Percentiles rank a stretch among this genome's conserved stretches.
These are phyloP conservation scores for Peronospora farinosa DNA, from an alignment of 352 stramenopile genomes.

Conservation along the genomic window DNA sequence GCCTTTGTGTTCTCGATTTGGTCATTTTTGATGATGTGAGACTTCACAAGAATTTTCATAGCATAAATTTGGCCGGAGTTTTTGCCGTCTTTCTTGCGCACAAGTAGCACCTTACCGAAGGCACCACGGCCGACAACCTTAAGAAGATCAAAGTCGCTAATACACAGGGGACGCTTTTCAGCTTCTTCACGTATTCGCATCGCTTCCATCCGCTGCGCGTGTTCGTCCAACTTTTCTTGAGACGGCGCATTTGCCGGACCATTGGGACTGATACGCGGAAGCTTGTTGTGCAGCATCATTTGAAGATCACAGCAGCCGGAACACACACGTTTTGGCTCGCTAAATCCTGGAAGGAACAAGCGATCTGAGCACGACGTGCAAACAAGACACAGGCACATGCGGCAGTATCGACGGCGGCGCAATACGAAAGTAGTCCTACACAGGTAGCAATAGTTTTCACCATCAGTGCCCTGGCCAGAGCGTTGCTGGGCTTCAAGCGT, in stretches of 20 bases:
- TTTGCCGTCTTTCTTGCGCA: slow-evolving; percentile 89
- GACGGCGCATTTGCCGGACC: slow-evolving; percentile 29
- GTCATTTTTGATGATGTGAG: slow-evolving; percentile 89
- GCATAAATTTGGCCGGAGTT: slow-evolving; percentile 85
- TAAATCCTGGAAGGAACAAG: slow-evolving; percentile 82
- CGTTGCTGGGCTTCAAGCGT: slow-evolving; percentile 30
- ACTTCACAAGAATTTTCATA: slow-evolving; percentile 94
- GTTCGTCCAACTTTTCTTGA: slow-evolving; percentile 58
- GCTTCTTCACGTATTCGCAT: slow-evolving; percentile 80
- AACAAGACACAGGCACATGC: slow-evolving; percentile 80
- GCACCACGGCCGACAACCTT: slow-evolving; percentile 93
- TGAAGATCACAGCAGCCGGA: slow-evolving; percentile 81
- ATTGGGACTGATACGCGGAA: slow-evolving; percentile 47
- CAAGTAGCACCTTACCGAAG: slow-evolving; percentile 94
- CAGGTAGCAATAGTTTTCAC: slow-evolving; percentile 70
- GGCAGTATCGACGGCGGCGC: slow-evolving; percentile 74
- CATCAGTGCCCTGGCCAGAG: slow-evolving; percentile 14
- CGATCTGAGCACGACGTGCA: slow-evolving; percentile 83
- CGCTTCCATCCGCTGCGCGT: slow-evolving; percentile 61
- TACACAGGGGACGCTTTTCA: slow-evolving; percentile 63
- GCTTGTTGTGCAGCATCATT: slow-evolving; percentile 85
- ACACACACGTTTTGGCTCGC: slow-evolving; percentile 81
- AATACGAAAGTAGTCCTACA: slow-evolving; percentile 78
- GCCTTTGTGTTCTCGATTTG: slow-evolving; percentile 91
- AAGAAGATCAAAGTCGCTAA: slow-evolving; percentile 92